Percentiles rank a stretch among this genome's conserved stretches.
These are phyloP conservation scores for Salix caprea DNA, from an alignment of 345 rosid genomes.

Conservation along the genomic window DNA sequence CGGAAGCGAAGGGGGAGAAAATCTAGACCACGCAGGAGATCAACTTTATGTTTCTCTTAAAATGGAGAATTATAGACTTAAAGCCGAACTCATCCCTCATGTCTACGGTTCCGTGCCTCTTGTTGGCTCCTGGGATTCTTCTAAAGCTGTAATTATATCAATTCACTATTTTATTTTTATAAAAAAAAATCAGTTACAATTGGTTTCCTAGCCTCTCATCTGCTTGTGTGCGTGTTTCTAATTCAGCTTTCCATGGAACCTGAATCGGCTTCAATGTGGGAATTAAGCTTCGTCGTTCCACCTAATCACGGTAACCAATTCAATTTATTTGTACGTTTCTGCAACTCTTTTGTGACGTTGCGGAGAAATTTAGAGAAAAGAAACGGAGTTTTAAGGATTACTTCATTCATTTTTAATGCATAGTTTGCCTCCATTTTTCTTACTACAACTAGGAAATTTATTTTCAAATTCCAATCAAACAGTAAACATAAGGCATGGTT, in stretches of 20 bases:
- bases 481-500: background rate
- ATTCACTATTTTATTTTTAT: background rate
- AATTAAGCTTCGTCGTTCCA: conserved; percentile 89
- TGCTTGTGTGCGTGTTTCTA: background rate
- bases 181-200: background rate
- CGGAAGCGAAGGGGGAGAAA: conserved; percentile 44
- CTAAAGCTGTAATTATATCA: conserved; percentile 56
- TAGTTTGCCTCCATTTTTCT: background rate
- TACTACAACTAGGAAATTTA: background rate
- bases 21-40: conserved; percentile 65
- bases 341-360: conserved; percentile 9
- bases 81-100: conserved; percentile 85
- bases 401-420: background rate
- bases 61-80: conserved; percentile 79
- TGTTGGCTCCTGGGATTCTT: conserved; percentile 92
- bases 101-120: conserved; percentile 88
- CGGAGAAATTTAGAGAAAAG: background rate
- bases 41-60: conserved; percentile 83
- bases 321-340: background rate
- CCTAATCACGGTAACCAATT: conserved; percentile 71
- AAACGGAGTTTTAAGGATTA: background rate
- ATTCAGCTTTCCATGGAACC: conserved; percentile 77
- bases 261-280: conserved; percentile 90
- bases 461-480: background rate
- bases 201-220: background rate